Evolutionary conservation across 192 early-diverging fungal genomes (phyloP).

Genomic region (Borealophlyctis nickersoniae): DNA sequence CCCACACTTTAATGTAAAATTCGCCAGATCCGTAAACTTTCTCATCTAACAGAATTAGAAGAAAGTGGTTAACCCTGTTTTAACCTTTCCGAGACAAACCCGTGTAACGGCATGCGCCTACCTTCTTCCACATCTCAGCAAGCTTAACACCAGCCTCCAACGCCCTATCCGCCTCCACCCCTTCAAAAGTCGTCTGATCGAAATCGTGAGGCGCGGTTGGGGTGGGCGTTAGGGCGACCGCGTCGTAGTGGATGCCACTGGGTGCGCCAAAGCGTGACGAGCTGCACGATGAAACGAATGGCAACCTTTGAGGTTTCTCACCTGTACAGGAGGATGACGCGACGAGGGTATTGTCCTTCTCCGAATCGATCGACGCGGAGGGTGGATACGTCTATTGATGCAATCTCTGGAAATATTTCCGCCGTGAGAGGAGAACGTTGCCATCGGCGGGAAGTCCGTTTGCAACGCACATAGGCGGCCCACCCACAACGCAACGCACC

Average conservation of each 20-base stretch:
- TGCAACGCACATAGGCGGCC: neutral
- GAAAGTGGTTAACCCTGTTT: conserved; percentile 2
- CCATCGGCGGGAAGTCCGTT: neutral
- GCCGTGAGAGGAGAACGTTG: neutral
- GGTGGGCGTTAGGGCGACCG: conserved; percentile 62
- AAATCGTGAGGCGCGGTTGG: conserved; percentile 56
- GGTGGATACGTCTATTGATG: conserved; percentile 70
- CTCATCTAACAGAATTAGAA: conserved; percentile 41
- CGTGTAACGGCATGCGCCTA: neutral
- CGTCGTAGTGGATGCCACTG: conserved; percentile 75
- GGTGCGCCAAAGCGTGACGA: neutral
- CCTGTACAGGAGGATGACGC: conserved; percentile 56
- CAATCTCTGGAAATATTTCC: conserved; percentile 64
- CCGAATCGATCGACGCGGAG: conserved; percentile 73
- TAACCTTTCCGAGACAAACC: neutral
- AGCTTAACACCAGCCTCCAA: conserved; percentile 36
- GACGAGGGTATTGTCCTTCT: conserved; percentile 46
- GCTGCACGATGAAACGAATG: neutral
- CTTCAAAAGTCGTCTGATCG: conserved; percentile 68
- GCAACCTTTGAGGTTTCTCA: conserved; percentile 6
- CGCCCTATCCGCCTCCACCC: conserved; percentile 21
- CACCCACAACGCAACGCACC: conserved; percentile 7
- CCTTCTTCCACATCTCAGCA: conserved; percentile 41
- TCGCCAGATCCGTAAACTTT: conserved; percentile 71
- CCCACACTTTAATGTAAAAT: conserved; percentile 67